Percentiles rank a stretch among this genome's conserved stretches.
These are phyloP conservation scores for Rhizophagus prolifer DNA, from an alignment of 192 early-diverging fungal species.

Conservation along the genomic window DNA sequence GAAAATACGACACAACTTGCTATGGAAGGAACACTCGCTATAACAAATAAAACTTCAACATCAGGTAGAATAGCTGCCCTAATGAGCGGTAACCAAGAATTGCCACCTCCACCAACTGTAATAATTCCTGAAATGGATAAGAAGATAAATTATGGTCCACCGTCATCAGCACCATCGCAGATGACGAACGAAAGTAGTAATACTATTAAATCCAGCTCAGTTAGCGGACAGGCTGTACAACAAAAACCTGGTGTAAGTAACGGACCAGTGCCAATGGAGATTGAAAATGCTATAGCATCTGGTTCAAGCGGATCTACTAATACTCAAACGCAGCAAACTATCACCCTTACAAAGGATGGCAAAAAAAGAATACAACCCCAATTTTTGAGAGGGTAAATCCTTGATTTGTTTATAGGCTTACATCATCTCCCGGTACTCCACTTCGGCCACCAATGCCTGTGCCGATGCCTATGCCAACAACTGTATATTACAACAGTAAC, in stretches of 20 bases:
- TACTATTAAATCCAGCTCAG: not conserved
- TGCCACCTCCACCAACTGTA: constrained; percentile 30
- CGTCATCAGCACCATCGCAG: not conserved
- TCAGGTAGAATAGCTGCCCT: not conserved
- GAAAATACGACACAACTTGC: not conserved
- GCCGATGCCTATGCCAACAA: not conserved
- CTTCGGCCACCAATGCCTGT: not conserved
- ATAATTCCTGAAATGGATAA: constrained; percentile 20
- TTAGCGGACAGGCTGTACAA: too few relatives aligned
- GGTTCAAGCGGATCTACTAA: constrained; percentile 6
- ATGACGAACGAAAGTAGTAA: not conserved
- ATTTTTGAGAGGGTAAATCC: constrained; percentile 48
- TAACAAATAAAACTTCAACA: not conserved
- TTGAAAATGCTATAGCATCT: not conserved
- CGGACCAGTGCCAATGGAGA: too few relatives aligned
- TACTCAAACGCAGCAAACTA: constrained; percentile 47
- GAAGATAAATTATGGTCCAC: not conserved
- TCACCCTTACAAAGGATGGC: constrained; percentile 75
- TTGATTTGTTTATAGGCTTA: not conserved
- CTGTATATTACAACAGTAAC: not conserved
- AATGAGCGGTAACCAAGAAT: not conserved
- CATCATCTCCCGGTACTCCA: not conserved
- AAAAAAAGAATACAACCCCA: constrained; percentile 82
- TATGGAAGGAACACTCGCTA: not conserved
- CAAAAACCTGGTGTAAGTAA: too few relatives aligned